Conservation (phyloP, 73 alveolate species). For the Paraurostyla sp. region DNA sequence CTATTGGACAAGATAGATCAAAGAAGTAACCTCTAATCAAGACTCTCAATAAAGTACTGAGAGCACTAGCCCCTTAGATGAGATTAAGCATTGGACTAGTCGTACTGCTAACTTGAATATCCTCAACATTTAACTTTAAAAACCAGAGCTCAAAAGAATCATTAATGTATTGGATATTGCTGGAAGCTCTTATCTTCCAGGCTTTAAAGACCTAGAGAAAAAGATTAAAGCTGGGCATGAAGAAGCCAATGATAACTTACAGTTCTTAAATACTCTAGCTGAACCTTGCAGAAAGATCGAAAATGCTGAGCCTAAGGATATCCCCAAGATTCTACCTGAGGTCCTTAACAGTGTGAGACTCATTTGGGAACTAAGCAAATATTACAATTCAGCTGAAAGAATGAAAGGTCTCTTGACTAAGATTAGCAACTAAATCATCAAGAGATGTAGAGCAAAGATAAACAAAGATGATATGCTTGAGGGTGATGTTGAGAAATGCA, state of each 20-base stretch:
- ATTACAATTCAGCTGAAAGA: constrained; percentile 94
- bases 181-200: constrained; percentile 86
- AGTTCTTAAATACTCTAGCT: constrained; percentile 82
- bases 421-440: constrained; percentile 93
- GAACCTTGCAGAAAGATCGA: constrained; percentile 92
- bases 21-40: constrained; percentile 97
- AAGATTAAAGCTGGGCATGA: constrained; percentile 87
- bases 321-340: constrained; percentile 89
- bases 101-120: constrained; percentile 87
- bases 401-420: constrained; percentile 94
- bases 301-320: constrained; percentile 89
- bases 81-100: constrained; percentile 87
- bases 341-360: constrained; percentile 90
- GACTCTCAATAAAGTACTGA: constrained; percentile 91
- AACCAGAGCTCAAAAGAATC: constrained; percentile 91
- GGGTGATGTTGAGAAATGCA: constrained; percentile 95
- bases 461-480: constrained; percentile 91
- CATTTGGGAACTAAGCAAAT: constrained; percentile 93
- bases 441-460: constrained; percentile 91
- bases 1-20: constrained; percentile 98
- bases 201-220: constrained; percentile 86
- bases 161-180: constrained; percentile 81
- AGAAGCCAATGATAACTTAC: constrained; percentile 90
- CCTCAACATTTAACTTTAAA: constrained; percentile 83
- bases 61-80: constrained; percentile 93